phyloP scores from a whole-genome alignment of 2,329 filamentous ascomycete species.

The Gnomoniopsis sp. region DNA sequence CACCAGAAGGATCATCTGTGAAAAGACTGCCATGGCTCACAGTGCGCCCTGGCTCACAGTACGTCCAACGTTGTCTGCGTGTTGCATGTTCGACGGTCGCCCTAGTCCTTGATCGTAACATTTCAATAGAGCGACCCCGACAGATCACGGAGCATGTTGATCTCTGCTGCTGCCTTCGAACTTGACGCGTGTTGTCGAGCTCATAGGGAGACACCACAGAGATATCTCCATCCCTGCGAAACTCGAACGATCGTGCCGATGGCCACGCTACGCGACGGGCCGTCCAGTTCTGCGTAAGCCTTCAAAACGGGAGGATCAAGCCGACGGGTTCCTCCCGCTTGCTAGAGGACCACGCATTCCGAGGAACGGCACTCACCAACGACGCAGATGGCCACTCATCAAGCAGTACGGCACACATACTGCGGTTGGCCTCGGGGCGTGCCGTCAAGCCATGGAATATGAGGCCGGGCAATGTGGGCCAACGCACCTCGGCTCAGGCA shows the following conservation, averaged over 20 bases:
- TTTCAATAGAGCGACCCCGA: background rate
- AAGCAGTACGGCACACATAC: background rate
- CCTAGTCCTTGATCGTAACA: background rate
- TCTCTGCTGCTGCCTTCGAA: background rate
- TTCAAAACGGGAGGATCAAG: background rate
- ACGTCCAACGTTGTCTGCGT: too few relatives aligned
- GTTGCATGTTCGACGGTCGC: background rate
- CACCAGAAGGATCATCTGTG: background rate
- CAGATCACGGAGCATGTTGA: background rate
- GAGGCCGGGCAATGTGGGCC: background rate
- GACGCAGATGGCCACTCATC: background rate
- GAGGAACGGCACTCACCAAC: conserved; percentile 1
- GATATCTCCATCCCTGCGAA: background rate
- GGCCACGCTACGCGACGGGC: background rate
- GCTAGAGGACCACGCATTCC: conserved; percentile 2
- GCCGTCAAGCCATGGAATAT: background rate
- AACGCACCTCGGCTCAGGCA: background rate
- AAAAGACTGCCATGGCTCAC: too few relatives aligned
- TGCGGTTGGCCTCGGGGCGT: background rate
- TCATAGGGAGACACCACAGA: background rate
- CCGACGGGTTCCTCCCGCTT: background rate
- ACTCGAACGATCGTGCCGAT: background rate
- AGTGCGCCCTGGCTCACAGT: background rate
- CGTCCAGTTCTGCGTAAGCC: background rate
- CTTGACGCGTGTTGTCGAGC: background rate